These are phyloP conservation scores for Ganoderma resinaceum DNA, from an alignment of 1,284 basidiomycete species.

Conservation along the genomic window DNA sequence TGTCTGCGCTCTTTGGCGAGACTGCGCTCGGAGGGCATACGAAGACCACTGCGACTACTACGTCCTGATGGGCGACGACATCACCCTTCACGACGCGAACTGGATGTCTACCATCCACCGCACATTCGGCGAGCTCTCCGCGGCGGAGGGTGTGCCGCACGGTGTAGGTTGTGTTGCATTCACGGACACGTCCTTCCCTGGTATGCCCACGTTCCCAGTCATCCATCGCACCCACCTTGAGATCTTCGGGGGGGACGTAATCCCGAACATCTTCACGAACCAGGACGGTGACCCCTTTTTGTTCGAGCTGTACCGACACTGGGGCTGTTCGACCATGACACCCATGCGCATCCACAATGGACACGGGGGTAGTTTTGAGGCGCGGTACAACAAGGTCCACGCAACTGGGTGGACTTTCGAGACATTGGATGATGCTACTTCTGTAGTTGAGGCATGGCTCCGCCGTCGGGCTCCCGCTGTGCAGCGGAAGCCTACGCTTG, in stretches of 20 bases:
- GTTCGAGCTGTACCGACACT: constrained; percentile 66
- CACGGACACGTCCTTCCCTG: constrained; percentile 60
- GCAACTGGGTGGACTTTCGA: constrained; percentile 57
- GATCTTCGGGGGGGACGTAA: constrained; percentile 56
- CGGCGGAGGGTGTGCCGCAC: constrained; percentile 40
- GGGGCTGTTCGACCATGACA: constrained; percentile 57
- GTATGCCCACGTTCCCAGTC: constrained; percentile 68
- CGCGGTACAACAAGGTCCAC: constrained; percentile 56
- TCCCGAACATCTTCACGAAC: constrained; percentile 62
- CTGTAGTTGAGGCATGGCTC: constrained; percentile 48
- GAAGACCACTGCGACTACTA: constrained; percentile 57
- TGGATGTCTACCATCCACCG: constrained; percentile 56
- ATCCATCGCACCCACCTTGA: constrained; percentile 61
- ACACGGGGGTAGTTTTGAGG: constrained; percentile 53
- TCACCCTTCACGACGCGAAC: constrained; percentile 53
- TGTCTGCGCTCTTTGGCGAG: constrained; percentile 62
- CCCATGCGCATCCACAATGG: constrained; percentile 48
- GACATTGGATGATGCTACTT: constrained; percentile 50
- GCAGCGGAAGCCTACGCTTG: constrained; percentile 53
- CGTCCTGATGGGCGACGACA: constrained; percentile 64
- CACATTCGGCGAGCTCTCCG: constrained; percentile 47
- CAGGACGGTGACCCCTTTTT: constrained; percentile 67
- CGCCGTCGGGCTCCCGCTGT: constrained; percentile 31
- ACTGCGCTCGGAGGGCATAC: constrained; percentile 56
- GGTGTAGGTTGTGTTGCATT: constrained; percentile 68